Percentiles rank a stretch among this genome's conserved stretches.
These are phyloP conservation scores for Fraxinus nigra DNA, from an alignment of 305 asterid species.

Conservation along the genomic window DNA sequence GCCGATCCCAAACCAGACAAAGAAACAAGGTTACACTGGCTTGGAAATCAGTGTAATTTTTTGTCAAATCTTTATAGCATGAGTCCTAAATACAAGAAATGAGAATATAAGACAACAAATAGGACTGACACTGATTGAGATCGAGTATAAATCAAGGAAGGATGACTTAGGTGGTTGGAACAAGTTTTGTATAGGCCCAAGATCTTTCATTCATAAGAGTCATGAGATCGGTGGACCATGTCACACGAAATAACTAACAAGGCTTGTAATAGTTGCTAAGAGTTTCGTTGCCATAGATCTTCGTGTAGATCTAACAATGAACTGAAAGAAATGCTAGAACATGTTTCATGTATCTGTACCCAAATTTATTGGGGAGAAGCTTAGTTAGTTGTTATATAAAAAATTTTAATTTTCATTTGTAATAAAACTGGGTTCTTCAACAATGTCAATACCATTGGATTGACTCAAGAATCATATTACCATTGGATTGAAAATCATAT, in stretches of 20 bases:
- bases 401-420: not conserved
- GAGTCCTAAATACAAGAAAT: not conserved
- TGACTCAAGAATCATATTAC: not conserved
- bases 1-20: not conserved
- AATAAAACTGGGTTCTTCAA: not conserved
- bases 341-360: not conserved
- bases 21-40: not conserved
- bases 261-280: not conserved
- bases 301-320: constrained; percentile 8
- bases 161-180: not conserved
- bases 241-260: not conserved
- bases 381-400: not conserved
- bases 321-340: not conserved
- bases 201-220: not conserved
- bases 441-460: not conserved
- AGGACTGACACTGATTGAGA: not conserved
- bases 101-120: not conserved
- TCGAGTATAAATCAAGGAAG: not conserved
- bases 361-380: not conserved
- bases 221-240: not conserved
- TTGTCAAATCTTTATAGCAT: not conserved
- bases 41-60: not conserved
- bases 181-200: not conserved
- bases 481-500: not conserved
- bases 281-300: not conserved